Evolutionary conservation across 2,329 filamentous ascomycete genomes (phyloP).

Genomic region (Pyrenochaeta sp.): DNA sequence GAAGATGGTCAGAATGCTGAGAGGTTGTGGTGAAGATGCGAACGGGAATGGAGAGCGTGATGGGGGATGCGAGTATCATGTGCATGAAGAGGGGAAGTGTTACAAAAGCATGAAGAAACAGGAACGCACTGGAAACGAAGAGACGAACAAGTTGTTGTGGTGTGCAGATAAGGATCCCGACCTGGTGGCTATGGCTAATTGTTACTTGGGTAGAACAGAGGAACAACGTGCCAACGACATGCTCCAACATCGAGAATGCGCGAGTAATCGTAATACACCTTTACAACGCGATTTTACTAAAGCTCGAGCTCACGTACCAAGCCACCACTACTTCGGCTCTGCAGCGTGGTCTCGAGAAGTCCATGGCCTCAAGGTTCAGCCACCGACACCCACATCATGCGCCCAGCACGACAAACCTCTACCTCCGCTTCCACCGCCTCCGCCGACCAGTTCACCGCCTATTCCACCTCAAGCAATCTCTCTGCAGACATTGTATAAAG

Average conservation of each 20-base stretch:
- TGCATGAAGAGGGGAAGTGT: constrained; percentile 10
- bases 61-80: constrained; percentile 16
- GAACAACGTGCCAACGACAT: too few relatives aligned
- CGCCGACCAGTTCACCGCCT: not conserved
- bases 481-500: not conserved
- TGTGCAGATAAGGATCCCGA: not conserved
- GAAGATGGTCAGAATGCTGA: constrained; percentile 17
- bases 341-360: not conserved
- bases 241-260: too few relatives aligned
- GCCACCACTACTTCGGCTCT: not conserved
- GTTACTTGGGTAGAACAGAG: not conserved
- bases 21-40: constrained; percentile 2
- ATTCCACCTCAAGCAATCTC: not conserved
- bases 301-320: not conserved
- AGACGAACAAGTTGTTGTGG: not conserved
- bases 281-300: too few relatives aligned
- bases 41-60: not conserved
- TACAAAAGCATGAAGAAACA: constrained; percentile 1
- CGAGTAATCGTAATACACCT: too few relatives aligned
- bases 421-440: not conserved
- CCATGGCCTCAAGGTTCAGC: not conserved
- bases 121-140: too few relatives aligned
- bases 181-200: not conserved
- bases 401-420: not conserved
- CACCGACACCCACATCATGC: not conserved